phyloP scores from a whole-genome alignment of 2,329 filamentous ascomycete genomes.

The Verticillium longisporum region DNA sequence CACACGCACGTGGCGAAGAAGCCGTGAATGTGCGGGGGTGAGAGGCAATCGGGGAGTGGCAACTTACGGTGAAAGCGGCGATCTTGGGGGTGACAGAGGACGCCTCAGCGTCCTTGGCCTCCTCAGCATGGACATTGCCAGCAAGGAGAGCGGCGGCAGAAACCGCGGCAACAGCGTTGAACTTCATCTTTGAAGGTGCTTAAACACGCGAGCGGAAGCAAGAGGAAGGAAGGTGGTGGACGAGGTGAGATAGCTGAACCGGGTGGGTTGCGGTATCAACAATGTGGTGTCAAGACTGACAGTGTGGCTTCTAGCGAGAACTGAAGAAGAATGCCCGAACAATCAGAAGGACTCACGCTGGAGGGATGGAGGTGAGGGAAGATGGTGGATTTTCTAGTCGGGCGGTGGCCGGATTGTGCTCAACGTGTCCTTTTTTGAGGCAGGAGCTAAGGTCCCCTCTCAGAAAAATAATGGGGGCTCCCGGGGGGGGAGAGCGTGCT shows the following conservation, averaged over 20 bases:
- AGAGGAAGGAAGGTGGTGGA: not conserved
- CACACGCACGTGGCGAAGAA: not conserved
- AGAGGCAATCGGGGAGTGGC: slow-evolving; percentile 1
- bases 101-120: slow-evolving; percentile 49
- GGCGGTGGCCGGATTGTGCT: slow-evolving; percentile 1
- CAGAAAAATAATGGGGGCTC: slow-evolving; percentile 1
- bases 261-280: not conserved
- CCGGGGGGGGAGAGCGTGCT: not conserved
- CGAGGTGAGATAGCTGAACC: not conserved
- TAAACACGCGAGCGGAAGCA: slow-evolving; percentile 4
- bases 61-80: slow-evolving; percentile 81
- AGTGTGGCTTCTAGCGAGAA: not conserved
- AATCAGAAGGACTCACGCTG: slow-evolving; percentile 6
- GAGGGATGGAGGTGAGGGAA: slow-evolving; percentile 4
- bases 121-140: slow-evolving; percentile 62
- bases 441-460: slow-evolving; percentile 2
- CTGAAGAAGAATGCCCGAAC: slow-evolving; percentile 1
- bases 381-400: slow-evolving; percentile 4
- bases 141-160: slow-evolving; percentile 69
- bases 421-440: slow-evolving; percentile 16
- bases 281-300: not conserved
- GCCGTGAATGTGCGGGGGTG: not conserved
- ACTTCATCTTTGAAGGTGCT: slow-evolving; percentile 60
- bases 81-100: slow-evolving; percentile 57
- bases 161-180: slow-evolving; percentile 71